phyloP scores from a whole-genome alignment of 1,284 basidiomycete genomes.

The Tilletia setariae region DNA sequence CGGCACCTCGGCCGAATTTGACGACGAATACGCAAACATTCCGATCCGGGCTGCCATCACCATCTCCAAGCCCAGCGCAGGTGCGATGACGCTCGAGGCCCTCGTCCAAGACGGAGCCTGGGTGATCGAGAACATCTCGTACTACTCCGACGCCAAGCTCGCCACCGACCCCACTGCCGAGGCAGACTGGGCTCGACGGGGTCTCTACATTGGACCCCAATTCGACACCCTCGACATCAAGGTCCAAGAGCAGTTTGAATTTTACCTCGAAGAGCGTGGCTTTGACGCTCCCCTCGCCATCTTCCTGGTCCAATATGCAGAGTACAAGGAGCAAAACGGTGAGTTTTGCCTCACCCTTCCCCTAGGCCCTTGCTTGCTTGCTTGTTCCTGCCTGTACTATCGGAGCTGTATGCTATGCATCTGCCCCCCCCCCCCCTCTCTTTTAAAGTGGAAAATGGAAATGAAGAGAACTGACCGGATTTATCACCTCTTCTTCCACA shows the following conservation, averaged over 20 bases:
- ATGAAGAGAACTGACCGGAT: too few species aligned
- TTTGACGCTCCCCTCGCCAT: conserved; percentile 72
- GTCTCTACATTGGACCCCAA: conserved; percentile 85
- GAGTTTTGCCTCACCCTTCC: conserved; percentile 60
- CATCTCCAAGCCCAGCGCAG: conserved; percentile 66
- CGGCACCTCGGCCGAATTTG: conserved; percentile 53
- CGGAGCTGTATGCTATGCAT: too few species aligned
- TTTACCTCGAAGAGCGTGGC: conserved; percentile 79
- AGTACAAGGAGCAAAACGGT: conserved; percentile 52
- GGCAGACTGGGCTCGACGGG: conserved; percentile 86
- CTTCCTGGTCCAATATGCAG: conserved; percentile 53
- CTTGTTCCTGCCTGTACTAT: too few species aligned
- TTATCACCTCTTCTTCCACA: conserved; percentile 42
- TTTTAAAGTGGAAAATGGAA: too few species aligned
- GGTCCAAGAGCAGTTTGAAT: conserved; percentile 82
- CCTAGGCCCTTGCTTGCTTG: not conserved
- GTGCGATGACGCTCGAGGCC: conserved; percentile 49
- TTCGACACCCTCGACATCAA: conserved; percentile 85
- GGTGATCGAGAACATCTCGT: conserved; percentile 82
- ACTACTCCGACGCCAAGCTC: conserved; percentile 70
- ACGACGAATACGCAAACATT: conserved; percentile 52
- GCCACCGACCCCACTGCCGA: conserved; percentile 79
- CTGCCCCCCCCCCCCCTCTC: too few species aligned
- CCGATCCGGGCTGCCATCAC: conserved; percentile 75
- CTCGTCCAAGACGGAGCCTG: conserved; percentile 68